phyloP scores from a whole-genome alignment of 805 yeast species.

The Metschnikowia lochheadii region DNA sequence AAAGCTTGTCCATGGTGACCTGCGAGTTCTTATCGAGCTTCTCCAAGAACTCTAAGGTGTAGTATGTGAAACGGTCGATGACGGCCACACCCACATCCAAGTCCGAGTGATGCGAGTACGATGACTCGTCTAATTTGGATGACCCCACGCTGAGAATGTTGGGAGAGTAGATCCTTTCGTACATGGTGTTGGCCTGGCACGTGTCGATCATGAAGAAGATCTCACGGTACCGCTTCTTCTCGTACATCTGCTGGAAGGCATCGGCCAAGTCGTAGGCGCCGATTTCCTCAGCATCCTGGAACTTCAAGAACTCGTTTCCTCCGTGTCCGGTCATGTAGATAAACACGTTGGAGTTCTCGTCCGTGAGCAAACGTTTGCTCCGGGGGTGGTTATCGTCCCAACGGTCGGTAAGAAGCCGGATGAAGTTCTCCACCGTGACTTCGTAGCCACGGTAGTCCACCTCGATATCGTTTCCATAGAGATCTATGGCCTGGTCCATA shows the following conservation, averaged over 20 bases:
- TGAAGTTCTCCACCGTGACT: constrained; percentile 94
- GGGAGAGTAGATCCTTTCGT: constrained; percentile 85
- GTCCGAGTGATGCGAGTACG: constrained; percentile 95
- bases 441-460: constrained; percentile 98
- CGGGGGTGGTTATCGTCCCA: constrained; percentile 95
- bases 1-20: constrained; percentile 74
- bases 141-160: constrained; percentile 92
- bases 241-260: constrained; percentile 96
- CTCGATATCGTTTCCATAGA: constrained; percentile 91
- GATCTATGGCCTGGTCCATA: constrained; percentile 84
- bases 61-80: constrained; percentile 93
- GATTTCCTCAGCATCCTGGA: constrained; percentile 97
- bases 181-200: constrained; percentile 98
- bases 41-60: constrained; percentile 84
- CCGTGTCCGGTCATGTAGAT: constrained; percentile 98
- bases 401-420: constrained; percentile 88
- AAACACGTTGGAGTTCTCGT: constrained; percentile 90
- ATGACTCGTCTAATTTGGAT: constrained; percentile 78
- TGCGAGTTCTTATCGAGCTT: constrained; percentile 70
- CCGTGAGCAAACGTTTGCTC: constrained; percentile 84
- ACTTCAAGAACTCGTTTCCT: constrained; percentile 93
- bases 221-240: constrained; percentile 91
- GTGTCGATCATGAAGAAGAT: constrained; percentile 97
- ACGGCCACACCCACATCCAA: constrained; percentile 96
- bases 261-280: constrained; percentile 94